Percentiles rank a stretch among this genome's conserved stretches.
phyloP scores from a whole-genome alignment of 352 stramenopile species.

The Thraustochytrium sp. region DNA sequence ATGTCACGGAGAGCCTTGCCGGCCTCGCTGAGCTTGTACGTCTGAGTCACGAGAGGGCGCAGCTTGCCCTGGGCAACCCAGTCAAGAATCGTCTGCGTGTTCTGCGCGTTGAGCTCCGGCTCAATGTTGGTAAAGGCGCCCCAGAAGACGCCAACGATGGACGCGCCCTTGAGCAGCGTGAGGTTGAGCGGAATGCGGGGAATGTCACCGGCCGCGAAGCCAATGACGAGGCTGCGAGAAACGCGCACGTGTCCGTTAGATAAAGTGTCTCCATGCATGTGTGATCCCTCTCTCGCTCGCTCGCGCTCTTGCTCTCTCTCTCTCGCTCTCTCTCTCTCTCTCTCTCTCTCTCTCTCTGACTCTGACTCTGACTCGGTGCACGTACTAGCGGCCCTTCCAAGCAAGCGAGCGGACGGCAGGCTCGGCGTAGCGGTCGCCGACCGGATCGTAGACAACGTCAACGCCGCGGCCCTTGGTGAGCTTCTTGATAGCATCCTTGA shows the following conservation, averaged over 20 bases:
- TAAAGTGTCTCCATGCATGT: neutral
- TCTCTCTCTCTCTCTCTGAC: too few relatives aligned
- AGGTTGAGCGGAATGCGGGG: constrained; percentile 53
- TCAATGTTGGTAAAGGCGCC: constrained; percentile 44
- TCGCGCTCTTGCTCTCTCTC: too few relatives aligned
- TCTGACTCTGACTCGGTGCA: too few relatives aligned
- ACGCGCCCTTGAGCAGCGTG: constrained; percentile 48
- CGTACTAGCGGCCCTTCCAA: constrained; percentile 46
- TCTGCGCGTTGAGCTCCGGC: neutral
- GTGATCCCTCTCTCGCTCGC: too few relatives aligned
- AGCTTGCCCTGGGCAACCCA: neutral
- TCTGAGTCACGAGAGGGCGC: neutral
- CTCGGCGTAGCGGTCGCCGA: constrained; percentile 49
- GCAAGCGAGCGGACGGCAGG: constrained; percentile 48
- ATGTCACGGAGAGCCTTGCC: constrained; percentile 10
- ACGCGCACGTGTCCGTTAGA: neutral
- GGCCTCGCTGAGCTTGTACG: neutral
- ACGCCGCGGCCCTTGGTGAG: constrained; percentile 44
- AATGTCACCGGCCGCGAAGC: constrained; percentile 50
- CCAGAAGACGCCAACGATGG: constrained; percentile 50
- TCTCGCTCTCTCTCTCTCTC: too few relatives aligned
- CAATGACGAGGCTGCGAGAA: constrained; percentile 49
- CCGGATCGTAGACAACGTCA: constrained; percentile 53
- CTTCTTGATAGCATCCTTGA: constrained; percentile 18
- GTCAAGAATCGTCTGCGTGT: neutral